Base-by-base conservation (phyloP, 257 asterid species). In the Knoxia roxburghii region DNA sequence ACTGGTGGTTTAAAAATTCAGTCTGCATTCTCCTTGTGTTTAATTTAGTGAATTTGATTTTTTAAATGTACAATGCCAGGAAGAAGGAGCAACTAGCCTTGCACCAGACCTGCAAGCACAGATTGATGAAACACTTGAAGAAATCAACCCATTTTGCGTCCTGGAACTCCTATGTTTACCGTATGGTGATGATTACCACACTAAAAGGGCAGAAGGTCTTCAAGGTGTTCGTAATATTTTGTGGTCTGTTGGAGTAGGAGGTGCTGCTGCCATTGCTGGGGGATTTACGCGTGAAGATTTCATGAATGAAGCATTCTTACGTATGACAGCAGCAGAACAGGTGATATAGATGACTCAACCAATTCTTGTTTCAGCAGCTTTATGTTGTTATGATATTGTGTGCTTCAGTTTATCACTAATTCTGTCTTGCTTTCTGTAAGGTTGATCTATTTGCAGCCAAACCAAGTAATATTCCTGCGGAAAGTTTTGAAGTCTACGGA, bases 181-280 rank as follows among this genome's bases (percentile, higher is more conserved):
- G 43, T 89, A 88, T 68, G 88, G 72, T 49, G 92, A 86, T 23
- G 96, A 88, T 43, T 79, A 72, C 75, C 89, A 67, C 46, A 75
- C 89, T 64, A 88, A 76, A 83, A 84, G 99, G 74, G 82, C 80
- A 23, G 96, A 86, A 76, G 99, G 95, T 61, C 96, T 94, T 70
- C 97, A 86, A 86, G 96, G 97, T 63, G 89, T 94, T 63, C 84
- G 96, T 17, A 94, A 94, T 70, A 81, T 94, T 65, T 80, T 90
- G 79, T 94, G 97, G 99, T 86, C 99, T 76, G 99, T 94, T 57
- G 99, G 99, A 61, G 97, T 95, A 71, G 97, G 99, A 46, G 99
- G 97, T 68, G 97, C 99, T 43, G 86, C 96, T 78, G 97, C 99
- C 54, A 76, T 88, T 71, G 85, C 88, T 48, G 99, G 97, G 55